Evolutionary conservation across 2,329 filamentous ascomycete genomes (phyloP).

Genomic region (Trichoderma pleuroti): DNA sequence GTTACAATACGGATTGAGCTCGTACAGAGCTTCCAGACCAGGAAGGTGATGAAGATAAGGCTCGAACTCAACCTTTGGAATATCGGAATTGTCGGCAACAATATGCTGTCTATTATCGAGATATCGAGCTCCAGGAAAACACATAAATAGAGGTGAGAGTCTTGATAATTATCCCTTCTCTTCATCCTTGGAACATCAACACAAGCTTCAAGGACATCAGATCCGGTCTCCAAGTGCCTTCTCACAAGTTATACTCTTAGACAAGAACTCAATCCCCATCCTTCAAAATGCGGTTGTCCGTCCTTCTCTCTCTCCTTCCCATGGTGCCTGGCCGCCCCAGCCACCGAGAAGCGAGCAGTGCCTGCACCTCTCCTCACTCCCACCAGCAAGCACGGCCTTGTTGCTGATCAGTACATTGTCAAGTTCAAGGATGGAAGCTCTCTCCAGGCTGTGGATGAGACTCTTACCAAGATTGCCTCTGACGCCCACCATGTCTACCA

Average conservation of each 20-base stretch:
- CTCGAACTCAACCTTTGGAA: not conserved
- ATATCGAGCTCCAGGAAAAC: not conserved
- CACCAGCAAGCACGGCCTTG: slow-evolving; percentile 15
- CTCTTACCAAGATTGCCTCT: slow-evolving; percentile 21
- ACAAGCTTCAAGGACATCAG: not conserved
- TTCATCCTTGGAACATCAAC: slow-evolving; percentile 11
- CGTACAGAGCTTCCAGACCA: slow-evolving; percentile 10
- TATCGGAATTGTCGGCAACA: not conserved
- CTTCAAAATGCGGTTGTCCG: slow-evolving; percentile 25
- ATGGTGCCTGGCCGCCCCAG: slow-evolving; percentile 24
- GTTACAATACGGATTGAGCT: slow-evolving; percentile 3
- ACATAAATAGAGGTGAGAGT: slow-evolving; percentile 15
- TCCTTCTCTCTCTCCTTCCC: slow-evolving; percentile 27
- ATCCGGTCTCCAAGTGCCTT: not conserved
- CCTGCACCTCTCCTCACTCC: slow-evolving; percentile 29
- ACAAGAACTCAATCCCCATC: not conserved
- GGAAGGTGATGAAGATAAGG: slow-evolving; percentile 16
- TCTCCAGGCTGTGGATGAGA: slow-evolving; percentile 18
- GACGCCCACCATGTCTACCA: slow-evolving; percentile 28
- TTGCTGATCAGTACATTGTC: slow-evolving; percentile 32
- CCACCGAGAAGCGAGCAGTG: slow-evolving; percentile 23
- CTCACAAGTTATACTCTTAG: not conserved
- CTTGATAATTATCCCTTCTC: not conserved
- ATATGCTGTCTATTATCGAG: not conserved
- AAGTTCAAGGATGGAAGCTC: slow-evolving; percentile 27